phyloP scores from a whole-genome alignment of 169 alveolate species.

The Plasmodium cynomolgi region DNA sequence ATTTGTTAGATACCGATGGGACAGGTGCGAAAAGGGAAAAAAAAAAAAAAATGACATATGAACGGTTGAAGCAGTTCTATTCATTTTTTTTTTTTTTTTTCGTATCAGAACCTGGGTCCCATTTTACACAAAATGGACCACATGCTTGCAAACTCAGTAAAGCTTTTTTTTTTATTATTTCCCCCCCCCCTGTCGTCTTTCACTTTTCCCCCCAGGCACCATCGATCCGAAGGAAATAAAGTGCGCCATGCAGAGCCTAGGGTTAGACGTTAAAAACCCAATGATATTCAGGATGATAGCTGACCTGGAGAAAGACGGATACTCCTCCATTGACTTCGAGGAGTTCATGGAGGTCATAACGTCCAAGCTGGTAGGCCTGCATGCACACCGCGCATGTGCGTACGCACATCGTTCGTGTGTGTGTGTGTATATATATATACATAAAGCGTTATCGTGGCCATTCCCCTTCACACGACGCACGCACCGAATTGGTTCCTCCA shows the following conservation, averaged over 20 bases:
- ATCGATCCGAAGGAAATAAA: slow-evolving; percentile 99
- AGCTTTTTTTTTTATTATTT: slow-evolving; percentile 14
- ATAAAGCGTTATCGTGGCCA: background rate
- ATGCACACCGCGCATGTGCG: background rate
- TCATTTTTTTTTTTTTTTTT: background rate
- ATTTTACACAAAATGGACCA: background rate
- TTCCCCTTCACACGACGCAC: background rate
- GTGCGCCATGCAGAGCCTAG: slow-evolving; percentile 99
- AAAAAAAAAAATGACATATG: background rate
- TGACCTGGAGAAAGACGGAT: slow-evolving; percentile 97
- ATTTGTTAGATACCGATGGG: slow-evolving; percentile 99
- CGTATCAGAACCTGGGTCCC: background rate
- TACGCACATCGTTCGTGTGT: background rate
- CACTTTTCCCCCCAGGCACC: slow-evolving; percentile 84
- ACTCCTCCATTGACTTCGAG: slow-evolving; percentile 96
- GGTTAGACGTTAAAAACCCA: slow-evolving; percentile 98
- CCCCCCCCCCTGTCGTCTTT: background rate
- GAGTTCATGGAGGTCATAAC: slow-evolving; percentile 98
- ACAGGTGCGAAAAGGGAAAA: slow-evolving; percentile 85
- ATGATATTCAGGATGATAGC: slow-evolving; percentile 98
- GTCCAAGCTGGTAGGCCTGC: slow-evolving; percentile 88
- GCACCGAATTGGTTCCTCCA: background rate
- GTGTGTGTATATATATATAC: background rate
- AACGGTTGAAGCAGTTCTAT: background rate
- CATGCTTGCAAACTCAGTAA: background rate